These are phyloP conservation scores for Penicillium herquei DNA, from an alignment of 495 filamentous ascomycete genomes.

Conservation along the genomic window DNA sequence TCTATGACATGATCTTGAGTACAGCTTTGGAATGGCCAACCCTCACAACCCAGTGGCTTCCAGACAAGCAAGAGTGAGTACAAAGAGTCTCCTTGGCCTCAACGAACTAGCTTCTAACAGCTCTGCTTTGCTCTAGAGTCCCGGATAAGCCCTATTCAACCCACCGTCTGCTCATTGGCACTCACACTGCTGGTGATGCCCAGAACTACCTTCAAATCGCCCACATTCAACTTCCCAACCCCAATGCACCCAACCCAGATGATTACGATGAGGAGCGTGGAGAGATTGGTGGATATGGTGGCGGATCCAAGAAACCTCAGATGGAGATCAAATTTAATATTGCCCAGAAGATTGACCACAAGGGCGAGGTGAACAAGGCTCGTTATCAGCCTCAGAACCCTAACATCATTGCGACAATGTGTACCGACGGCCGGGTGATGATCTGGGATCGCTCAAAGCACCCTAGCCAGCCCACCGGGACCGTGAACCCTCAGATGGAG, in stretches of 20 bases:
- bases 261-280: slow-evolving; percentile 90
- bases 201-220: slow-evolving; percentile 96
- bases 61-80: slow-evolving; percentile 81
- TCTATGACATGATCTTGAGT: slow-evolving; percentile 95
- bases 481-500: slow-evolving; percentile 76
- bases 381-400: slow-evolving; percentile 98
- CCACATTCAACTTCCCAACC: slow-evolving; percentile 84
- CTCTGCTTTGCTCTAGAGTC: slow-evolving; percentile 41
- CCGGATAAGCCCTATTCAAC: slow-evolving; percentile 83
- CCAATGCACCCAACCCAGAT: slow-evolving; percentile 64
- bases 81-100: background rate
- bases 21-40: slow-evolving; percentile 98
- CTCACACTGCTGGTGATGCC: slow-evolving; percentile 83
- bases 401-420: slow-evolving; percentile 93
- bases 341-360: slow-evolving; percentile 93
- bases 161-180: slow-evolving; percentile 90
- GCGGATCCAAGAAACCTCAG: slow-evolving; percentile 58
- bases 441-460: slow-evolving; percentile 98
- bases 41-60: slow-evolving; percentile 96
- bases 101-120: slow-evolving; percentile 9
- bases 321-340: slow-evolving; percentile 81
- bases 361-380: slow-evolving; percentile 97
- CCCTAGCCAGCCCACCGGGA: slow-evolving; percentile 65
- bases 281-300: slow-evolving; percentile 90
- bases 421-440: slow-evolving; percentile 79